Evolutionary conservation across 306 rosid species (phyloP).

Genomic region (Albizia julibrissin): DNA sequence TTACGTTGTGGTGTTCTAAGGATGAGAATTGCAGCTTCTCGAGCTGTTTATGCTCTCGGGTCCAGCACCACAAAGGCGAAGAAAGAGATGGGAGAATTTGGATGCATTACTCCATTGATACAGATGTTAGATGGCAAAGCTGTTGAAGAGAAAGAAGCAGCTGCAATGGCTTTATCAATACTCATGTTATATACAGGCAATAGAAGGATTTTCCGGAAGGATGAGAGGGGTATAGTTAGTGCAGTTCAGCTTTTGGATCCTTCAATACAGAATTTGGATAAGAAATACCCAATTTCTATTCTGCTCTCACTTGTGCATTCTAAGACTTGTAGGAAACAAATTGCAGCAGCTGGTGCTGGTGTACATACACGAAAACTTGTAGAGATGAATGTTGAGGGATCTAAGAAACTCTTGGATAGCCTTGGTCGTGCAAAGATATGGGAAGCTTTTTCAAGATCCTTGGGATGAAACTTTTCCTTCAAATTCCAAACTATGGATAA

Average conservation of each 20-base stretch:
- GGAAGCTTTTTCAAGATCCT: conserved; percentile 85
- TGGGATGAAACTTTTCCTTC: conserved; percentile 27
- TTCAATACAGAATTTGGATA: conserved; percentile 63
- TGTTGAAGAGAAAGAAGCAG: conserved; percentile 64
- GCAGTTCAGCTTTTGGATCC: conserved; percentile 80
- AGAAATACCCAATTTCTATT: conserved; percentile 76
- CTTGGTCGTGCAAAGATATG: conserved; percentile 88
- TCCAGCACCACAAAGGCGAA: conserved; percentile 48
- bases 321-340: conserved; percentile 71
- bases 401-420: conserved; percentile 79
- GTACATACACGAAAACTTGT: conserved; percentile 67
- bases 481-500: conserved; percentile 30
- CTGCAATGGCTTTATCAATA: conserved; percentile 56
- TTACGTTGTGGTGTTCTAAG: conserved; percentile 58
- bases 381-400: conserved; percentile 75
- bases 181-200: conserved; percentile 40
- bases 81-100: conserved; percentile 63
- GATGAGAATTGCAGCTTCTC: conserved; percentile 56
- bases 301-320: conserved; percentile 63
- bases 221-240: conserved; percentile 54
- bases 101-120: conserved; percentile 55
- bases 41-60: conserved; percentile 55
- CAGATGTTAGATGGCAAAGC: conserved; percentile 73
- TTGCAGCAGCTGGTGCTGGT: conserved; percentile 78
- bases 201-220: conserved; percentile 50